phyloP scores from a whole-genome alignment of 2,329 filamentous ascomycete genomes.

The Diplodia mutila region DNA sequence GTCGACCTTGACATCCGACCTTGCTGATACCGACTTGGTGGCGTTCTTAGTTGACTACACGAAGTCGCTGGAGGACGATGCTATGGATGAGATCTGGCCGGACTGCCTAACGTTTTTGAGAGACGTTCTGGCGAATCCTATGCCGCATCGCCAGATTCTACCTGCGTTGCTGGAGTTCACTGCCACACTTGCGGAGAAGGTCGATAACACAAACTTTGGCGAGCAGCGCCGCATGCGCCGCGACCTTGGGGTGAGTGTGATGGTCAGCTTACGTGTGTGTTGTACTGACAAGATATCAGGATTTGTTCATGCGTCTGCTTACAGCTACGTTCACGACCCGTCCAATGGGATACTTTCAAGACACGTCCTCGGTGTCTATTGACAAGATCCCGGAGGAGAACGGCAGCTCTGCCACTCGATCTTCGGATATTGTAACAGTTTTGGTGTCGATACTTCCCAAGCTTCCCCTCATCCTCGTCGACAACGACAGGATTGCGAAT shows the following conservation, averaged over 20 bases:
- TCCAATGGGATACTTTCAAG: constrained; percentile 71
- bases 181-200: constrained; percentile 87
- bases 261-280: not conserved
- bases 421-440: constrained; percentile 73
- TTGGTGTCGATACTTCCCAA: constrained; percentile 78
- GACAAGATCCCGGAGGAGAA: constrained; percentile 48
- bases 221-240: constrained; percentile 90
- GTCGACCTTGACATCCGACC: constrained; percentile 83
- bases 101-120: constrained; percentile 90
- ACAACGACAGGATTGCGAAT: constrained; percentile 78
- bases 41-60: constrained; percentile 91
- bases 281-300: constrained; percentile 56
- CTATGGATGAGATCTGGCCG: constrained; percentile 97
- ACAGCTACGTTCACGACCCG: constrained; percentile 93
- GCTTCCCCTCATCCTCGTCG: constrained; percentile 79
- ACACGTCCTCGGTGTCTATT: constrained; percentile 4
- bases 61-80: constrained; percentile 88
- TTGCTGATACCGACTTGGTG: constrained; percentile 82
- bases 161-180: constrained; percentile 87
- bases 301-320: constrained; percentile 83
- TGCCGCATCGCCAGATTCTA: constrained; percentile 89
- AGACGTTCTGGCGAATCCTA: constrained; percentile 89
- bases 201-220: constrained; percentile 96
- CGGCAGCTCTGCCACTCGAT: constrained; percentile 31
- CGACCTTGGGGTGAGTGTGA: constrained; percentile 76